Percentiles rank a stretch among this genome's conserved stretches.
These are phyloP conservation scores for Stygiomarasmius scandens DNA, from an alignment of 1,284 basidiomycete genomes.

Conservation along the genomic window DNA sequence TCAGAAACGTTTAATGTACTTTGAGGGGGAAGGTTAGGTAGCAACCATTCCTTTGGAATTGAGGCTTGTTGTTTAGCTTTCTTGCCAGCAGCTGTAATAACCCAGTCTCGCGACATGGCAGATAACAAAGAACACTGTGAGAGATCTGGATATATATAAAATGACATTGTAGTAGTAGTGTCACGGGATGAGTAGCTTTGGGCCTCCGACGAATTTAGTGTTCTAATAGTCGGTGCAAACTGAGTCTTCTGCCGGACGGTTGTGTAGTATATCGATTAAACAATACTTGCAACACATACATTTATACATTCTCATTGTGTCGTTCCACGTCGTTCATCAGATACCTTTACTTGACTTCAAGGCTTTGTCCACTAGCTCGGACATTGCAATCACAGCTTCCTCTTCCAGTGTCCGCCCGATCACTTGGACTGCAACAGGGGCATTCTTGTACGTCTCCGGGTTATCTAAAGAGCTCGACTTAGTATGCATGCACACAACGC, in stretches of 20 bases:
- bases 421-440: conserved; percentile 72
- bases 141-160: too few species aligned
- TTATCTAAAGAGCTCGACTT: conserved; percentile 47
- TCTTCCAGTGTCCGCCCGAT: conserved; percentile 74
- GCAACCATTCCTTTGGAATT: conserved; percentile 65
- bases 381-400: conserved; percentile 68
- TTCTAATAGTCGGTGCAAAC: too few species aligned
- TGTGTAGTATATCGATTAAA: too few species aligned
- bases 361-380: conserved; percentile 56
- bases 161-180: too few species aligned
- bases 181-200: too few species aligned
- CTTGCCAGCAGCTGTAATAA: conserved; percentile 52
- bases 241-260: too few species aligned
- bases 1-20: conserved; percentile 55
- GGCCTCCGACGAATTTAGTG: too few species aligned
- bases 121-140: neutral
- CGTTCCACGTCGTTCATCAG: too few species aligned
- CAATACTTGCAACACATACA: too few species aligned
- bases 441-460: conserved; percentile 55
- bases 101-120: conserved; percentile 41
- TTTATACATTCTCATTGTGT: too few species aligned
- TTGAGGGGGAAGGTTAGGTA: conserved; percentile 41
- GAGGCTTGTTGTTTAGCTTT: conserved; percentile 50
- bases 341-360: conserved; percentile 27
- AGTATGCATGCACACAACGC: conserved; percentile 10